Conservation (phyloP, 352 stramenopile genomes). For the Phytophthora multivora region DNA sequence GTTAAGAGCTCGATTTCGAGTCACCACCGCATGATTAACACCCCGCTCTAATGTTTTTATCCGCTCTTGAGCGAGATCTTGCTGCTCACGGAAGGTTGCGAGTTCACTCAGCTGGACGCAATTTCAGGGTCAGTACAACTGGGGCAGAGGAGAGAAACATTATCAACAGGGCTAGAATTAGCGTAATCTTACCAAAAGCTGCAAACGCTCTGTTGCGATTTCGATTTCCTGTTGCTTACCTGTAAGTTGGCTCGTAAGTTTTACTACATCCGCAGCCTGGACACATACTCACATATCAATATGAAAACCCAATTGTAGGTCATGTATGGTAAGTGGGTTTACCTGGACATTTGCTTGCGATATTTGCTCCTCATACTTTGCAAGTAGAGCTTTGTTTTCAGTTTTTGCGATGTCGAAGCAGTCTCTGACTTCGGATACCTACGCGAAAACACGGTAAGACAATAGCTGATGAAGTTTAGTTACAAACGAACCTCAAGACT, state of each 20-base stretch:
- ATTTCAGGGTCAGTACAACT: background rate
- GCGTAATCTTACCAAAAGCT: slow-evolving; percentile 37
- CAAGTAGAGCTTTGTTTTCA: slow-evolving; percentile 23
- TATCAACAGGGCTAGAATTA: background rate
- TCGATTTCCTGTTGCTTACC: slow-evolving; percentile 44
- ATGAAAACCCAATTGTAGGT: background rate
- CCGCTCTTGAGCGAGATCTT: slow-evolving; percentile 11
- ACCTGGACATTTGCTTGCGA: slow-evolving; percentile 30
- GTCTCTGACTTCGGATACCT: slow-evolving; percentile 18
- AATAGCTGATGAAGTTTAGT: too few relatives aligned
- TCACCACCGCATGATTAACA: slow-evolving; percentile 28
- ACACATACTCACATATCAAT: background rate
- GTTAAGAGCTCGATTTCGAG: slow-evolving; percentile 37
- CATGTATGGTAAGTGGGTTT: background rate
- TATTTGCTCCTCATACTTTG: slow-evolving; percentile 21
- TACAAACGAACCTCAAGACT: slow-evolving; percentile 18
- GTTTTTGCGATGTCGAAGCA: slow-evolving; percentile 18
- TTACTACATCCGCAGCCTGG: slow-evolving; percentile 26
- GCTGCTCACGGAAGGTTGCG: slow-evolving; percentile 11
- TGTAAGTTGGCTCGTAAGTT: slow-evolving; percentile 18
- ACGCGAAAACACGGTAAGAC: background rate
- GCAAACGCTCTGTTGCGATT: slow-evolving; percentile 2
- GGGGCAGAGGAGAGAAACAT: background rate
- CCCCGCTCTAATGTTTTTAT: slow-evolving; percentile 25
- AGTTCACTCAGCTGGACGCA: slow-evolving; percentile 35